Conservation (phyloP, 805 yeast genomes). For the Blastobotrys robertii region DNA sequence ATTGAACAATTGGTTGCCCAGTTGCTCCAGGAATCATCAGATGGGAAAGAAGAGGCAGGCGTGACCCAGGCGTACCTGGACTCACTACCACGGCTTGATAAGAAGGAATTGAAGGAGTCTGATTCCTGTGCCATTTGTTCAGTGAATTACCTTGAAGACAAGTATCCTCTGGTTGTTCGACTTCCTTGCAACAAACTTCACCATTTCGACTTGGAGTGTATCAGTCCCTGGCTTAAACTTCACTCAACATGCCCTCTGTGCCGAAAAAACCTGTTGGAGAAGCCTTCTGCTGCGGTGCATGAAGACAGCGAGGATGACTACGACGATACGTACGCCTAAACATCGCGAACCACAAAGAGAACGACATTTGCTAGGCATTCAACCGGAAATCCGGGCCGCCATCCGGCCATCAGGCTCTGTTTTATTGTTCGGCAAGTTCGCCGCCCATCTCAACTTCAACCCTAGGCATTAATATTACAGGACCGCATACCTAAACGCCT, state of each 20-base stretch:
- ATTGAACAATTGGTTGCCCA: background rate
- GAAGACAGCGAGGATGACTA: slow-evolving; percentile 44
- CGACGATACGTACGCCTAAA: slow-evolving; percentile 71
- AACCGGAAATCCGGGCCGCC: too few relatives aligned
- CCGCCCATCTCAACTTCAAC: too few relatives aligned
- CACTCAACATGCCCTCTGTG: slow-evolving; percentile 68
- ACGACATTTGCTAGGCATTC: too few relatives aligned
- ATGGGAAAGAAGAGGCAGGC: slow-evolving; percentile 5
- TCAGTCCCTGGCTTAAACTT: slow-evolving; percentile 77
- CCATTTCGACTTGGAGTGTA: slow-evolving; percentile 79
- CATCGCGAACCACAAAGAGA: too few relatives aligned
- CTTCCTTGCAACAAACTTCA: slow-evolving; percentile 63
- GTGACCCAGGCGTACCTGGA: slow-evolving; percentile 66
- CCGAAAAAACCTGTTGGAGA: slow-evolving; percentile 55
- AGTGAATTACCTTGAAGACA: slow-evolving; percentile 55
- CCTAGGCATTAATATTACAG: too few relatives aligned
- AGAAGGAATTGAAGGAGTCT: slow-evolving; percentile 28
- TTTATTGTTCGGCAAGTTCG: too few relatives aligned
- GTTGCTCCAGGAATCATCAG: background rate
- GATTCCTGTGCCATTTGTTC: slow-evolving; percentile 85
- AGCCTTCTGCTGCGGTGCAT: slow-evolving; percentile 36
- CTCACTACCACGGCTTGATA: slow-evolving; percentile 59
- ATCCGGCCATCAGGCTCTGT: too few relatives aligned
- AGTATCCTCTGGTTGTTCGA: slow-evolving; percentile 69
- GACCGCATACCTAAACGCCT: too few relatives aligned